Evolutionary conservation across 2,329 filamentous ascomycete genomes (phyloP).

Genomic region (Annulohypoxylon truncatum): DNA sequence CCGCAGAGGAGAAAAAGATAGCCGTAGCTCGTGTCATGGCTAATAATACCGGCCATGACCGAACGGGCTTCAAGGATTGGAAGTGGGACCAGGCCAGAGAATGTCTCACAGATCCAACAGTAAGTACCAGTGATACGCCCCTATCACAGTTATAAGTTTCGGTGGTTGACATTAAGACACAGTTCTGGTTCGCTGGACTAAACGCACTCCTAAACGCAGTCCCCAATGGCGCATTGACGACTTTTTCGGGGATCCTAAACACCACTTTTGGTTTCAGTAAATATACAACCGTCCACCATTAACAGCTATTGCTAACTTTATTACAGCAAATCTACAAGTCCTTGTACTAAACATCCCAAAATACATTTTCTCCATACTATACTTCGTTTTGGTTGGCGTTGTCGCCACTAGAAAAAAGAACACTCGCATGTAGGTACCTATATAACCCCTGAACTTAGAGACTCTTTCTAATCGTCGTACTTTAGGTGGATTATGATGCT

Average conservation of each 20-base stretch:
- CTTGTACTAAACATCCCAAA: conserved; percentile 53
- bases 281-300: background rate
- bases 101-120: conserved; percentile 49
- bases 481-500: conserved; percentile 52
- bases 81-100: conserved; percentile 53
- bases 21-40: conserved; percentile 50
- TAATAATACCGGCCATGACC: conserved; percentile 54
- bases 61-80: conserved; percentile 52
- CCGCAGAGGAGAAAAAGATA: conserved; percentile 52
- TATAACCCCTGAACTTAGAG: background rate
- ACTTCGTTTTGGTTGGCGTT: conserved; percentile 50
- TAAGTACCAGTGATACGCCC: background rate
- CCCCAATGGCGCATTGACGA: conserved; percentile 52
- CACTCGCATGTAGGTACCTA: conserved; percentile 47
- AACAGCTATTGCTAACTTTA: background rate
- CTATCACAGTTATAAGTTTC: conserved; percentile 12
- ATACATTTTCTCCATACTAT: conserved; percentile 49
- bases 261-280: conserved; percentile 53
- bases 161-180: background rate
- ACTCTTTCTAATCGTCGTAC: background rate
- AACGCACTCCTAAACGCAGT: conserved; percentile 52
- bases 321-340: conserved; percentile 50
- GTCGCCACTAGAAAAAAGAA: conserved; percentile 49
- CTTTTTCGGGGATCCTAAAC: conserved; percentile 51
- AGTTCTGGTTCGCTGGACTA: conserved; percentile 53